Evolutionary conservation across 805 yeast genomes (phyloP).

Genomic region (Candida adriatica): DNA sequence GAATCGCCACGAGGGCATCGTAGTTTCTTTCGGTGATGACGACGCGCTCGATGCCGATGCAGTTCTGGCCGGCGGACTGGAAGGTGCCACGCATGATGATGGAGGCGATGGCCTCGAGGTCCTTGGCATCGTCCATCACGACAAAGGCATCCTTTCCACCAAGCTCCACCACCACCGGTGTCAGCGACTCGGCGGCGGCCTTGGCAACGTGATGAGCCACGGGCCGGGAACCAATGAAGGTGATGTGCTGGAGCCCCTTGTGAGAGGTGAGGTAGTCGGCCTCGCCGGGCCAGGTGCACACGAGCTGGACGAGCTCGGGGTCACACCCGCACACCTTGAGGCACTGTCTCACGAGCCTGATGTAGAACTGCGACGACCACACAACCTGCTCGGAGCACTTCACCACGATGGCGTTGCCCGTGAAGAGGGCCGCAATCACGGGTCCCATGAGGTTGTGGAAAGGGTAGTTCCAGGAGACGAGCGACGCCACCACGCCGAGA

Average conservation of each 20-base stretch:
- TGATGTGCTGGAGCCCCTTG: constrained; percentile 75
- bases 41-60: constrained; percentile 95
- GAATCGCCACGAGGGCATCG: constrained; percentile 48
- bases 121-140: constrained; percentile 73
- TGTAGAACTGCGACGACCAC: constrained; percentile 85
- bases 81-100: constrained; percentile 91
- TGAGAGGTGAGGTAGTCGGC: constrained; percentile 85
- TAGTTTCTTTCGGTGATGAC: constrained; percentile 71
- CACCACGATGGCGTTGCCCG: constrained; percentile 87
- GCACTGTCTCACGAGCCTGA: constrained; percentile 64
- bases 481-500: constrained; percentile 75
- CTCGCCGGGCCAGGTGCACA: constrained; percentile 82
- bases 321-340: constrained; percentile 68
- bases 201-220: constrained; percentile 84
- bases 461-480: constrained; percentile 97
- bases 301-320: constrained; percentile 79
- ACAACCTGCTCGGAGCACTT: constrained; percentile 95
- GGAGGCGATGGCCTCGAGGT: constrained; percentile 55
- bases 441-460: constrained; percentile 94
- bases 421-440: constrained; percentile 75
- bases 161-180: constrained; percentile 91
- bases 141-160: constrained; percentile 96
- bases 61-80: constrained; percentile 96
- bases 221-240: constrained; percentile 93
- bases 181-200: constrained; percentile 79